These are phyloP conservation scores for Odontarrhena argentea DNA, from an alignment of 345 rosid species.

Conservation along the genomic window DNA sequence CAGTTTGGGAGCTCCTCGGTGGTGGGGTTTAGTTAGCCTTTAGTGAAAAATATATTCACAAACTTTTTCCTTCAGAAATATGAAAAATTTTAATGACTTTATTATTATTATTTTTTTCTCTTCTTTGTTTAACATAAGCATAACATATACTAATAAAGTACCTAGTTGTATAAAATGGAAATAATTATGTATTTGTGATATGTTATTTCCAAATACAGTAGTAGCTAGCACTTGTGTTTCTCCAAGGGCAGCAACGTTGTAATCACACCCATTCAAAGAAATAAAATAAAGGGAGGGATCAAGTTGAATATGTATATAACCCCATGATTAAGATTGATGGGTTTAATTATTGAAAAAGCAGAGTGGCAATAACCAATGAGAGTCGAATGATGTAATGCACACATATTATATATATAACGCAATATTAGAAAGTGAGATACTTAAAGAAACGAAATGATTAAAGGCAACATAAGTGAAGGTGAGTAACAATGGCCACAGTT, in stretches of 20 bases:
- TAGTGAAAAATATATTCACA: background rate
- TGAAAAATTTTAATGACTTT: background rate
- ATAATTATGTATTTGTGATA: background rate
- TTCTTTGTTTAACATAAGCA: slow-evolving; percentile 4
- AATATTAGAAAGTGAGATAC: slow-evolving; percentile 29
- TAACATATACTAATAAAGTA: background rate
- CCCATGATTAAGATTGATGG: slow-evolving; percentile 22
- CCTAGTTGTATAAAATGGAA: background rate
- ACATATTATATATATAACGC: slow-evolving; percentile 24
- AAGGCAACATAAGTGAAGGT: slow-evolving; percentile 38
- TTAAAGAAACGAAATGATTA: slow-evolving; percentile 40
- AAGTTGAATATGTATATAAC: slow-evolving; percentile 23
- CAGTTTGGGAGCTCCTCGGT: slow-evolving; percentile 35
- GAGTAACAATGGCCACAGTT: slow-evolving; percentile 44
- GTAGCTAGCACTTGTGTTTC: slow-evolving; percentile 1
- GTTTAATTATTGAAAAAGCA: slow-evolving; percentile 27
- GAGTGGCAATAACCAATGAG: slow-evolving; percentile 32
- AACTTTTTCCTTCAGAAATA: background rate
- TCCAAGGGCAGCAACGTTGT: slow-evolving; percentile 15
- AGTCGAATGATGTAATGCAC: slow-evolving; percentile 30
- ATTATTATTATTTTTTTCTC: background rate
- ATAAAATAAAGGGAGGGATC: slow-evolving; percentile 12
- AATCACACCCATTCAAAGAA: slow-evolving; percentile 11
- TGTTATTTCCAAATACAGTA: background rate
- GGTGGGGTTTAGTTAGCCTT: slow-evolving; percentile 32